Percentiles rank a stretch among this genome's conserved stretches.
Evolutionary conservation across 2,329 filamentous ascomycete species (phyloP).

Genomic region (Diplodia sapinea): DNA sequence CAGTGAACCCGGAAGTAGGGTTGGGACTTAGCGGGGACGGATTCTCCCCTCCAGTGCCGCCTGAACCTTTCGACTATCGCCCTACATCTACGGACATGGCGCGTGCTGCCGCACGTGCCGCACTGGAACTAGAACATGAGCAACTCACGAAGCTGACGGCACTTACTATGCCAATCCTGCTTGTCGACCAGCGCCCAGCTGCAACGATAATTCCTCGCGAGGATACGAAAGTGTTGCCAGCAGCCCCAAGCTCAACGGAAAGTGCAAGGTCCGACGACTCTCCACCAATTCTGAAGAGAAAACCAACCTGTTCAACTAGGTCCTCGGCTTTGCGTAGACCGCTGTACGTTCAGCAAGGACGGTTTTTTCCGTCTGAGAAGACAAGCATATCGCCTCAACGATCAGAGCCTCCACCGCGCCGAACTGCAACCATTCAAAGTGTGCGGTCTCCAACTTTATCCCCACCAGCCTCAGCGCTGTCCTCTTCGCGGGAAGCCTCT

Average conservation of each 20-base stretch:
- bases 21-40: not conserved
- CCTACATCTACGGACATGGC: not conserved
- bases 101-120: not conserved
- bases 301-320: not conserved
- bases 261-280: not conserved
- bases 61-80: not conserved
- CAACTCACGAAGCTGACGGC: not conserved
- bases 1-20: not conserved
- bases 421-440: not conserved
- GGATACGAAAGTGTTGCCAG: not conserved
- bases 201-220: not conserved
- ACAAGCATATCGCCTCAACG: not conserved
- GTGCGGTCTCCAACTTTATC: not conserved
- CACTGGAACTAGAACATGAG: not conserved
- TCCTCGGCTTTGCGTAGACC: not conserved
- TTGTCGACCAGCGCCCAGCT: not conserved
- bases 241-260: too few relatives aligned
- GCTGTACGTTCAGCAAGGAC: too few relatives aligned
- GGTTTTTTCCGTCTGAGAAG: not conserved
- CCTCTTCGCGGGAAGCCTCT: slow-evolving; percentile 1
- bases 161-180: not conserved
- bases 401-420: not conserved
- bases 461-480: not conserved
- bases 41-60: not conserved
- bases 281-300: not conserved